Evolutionary conservation across 1,139 yeast species (phyloP), one percentile per base, ranked within the genome.

Genomic region (Candida mesenterica): DNA sequence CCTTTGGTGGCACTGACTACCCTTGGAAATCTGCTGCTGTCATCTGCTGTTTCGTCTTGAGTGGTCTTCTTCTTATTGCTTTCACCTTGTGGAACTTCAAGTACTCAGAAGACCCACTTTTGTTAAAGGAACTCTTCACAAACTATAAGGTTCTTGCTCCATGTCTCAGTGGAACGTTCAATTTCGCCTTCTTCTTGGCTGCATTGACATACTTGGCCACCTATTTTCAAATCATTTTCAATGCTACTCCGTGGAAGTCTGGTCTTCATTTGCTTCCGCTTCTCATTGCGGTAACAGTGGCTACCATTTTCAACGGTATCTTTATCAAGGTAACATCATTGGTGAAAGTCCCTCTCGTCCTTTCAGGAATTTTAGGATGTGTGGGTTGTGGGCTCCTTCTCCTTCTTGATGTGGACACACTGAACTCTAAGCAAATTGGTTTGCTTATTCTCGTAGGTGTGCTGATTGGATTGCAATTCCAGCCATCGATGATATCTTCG

Each of bases 1-100:
- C 79, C 1, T 71, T 76, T 43, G 84, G 82, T 15, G 75, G 77
- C 10, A 54, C 55, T 13, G 54, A 62, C 16, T 64, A 55, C 40
- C 53, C 65, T 1, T 77, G 82, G 82, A 57, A 62, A 15, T 76
- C 84, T 2, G 78, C 77, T 3, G 68, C 78, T 2, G 78, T 77
- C 1, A 76, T 82, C 15, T 52, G 62, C 24, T 68, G 75, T 49
- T 75, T 82, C 45, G 65, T 71, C 7, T 44, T 81, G 23, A 84
- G 87, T 12, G 79, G 77, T 0, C 34, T 71, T 0, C 31, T 71
- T 4, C 28, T 65, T 1, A 48, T 70, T 10, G 48, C 46, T 1
- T 79, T 79, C 42, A 37, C 58, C 16, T 46, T 68, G 16, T 80
- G 77, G 67, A 77, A 77, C 46, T 77, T 77, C 49, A 43, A 39